Percentiles rank a stretch among this genome's conserved stretches.
Conservation (phyloP, 306 rosid genomes). For the Lathyrus sativus region DNA sequence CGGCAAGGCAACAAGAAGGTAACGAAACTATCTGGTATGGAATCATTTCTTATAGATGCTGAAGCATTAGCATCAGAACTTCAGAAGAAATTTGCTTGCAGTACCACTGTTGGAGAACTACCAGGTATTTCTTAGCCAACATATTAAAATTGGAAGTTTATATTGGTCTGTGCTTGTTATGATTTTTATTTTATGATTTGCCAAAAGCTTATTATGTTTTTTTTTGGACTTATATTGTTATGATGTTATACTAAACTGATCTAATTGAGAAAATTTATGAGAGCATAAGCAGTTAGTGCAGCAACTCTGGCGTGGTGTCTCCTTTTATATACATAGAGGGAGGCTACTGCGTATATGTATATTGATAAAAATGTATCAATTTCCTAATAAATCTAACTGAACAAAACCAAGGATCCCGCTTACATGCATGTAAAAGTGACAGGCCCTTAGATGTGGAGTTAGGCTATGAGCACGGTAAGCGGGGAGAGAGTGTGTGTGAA, state of each 20-base stretch:
- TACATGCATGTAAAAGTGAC: neutral
- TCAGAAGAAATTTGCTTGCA: slow-evolving; percentile 95
- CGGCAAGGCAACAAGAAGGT: slow-evolving; percentile 95
- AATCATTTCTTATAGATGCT: slow-evolving; percentile 79
- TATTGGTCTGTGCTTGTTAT: slow-evolving; percentile 16
- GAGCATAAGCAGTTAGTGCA: neutral
- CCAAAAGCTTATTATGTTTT: neutral
- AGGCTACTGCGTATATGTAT: neutral
- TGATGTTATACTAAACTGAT: neutral
- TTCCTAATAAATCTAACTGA: neutral
- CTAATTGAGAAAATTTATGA: no score
- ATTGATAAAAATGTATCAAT: neutral
- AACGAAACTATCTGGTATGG: slow-evolving; percentile 85
- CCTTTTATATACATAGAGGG: neutral
- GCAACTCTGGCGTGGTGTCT: neutral
- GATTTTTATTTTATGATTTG: neutral
- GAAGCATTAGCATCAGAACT: slow-evolving; percentile 89
- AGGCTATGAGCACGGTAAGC: neutral
- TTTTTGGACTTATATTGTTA: neutral
- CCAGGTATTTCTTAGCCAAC: slow-evolving; percentile 65
- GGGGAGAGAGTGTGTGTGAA: neutral
- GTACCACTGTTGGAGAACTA: slow-evolving; percentile 81
- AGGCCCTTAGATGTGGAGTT: neutral
- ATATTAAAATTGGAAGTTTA: slow-evolving; percentile 13
- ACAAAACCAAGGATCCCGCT: slow-evolving; percentile 16